phyloP scores from a whole-genome alignment of 352 stramenopile genomes.

The Phytopythium vexans region DNA sequence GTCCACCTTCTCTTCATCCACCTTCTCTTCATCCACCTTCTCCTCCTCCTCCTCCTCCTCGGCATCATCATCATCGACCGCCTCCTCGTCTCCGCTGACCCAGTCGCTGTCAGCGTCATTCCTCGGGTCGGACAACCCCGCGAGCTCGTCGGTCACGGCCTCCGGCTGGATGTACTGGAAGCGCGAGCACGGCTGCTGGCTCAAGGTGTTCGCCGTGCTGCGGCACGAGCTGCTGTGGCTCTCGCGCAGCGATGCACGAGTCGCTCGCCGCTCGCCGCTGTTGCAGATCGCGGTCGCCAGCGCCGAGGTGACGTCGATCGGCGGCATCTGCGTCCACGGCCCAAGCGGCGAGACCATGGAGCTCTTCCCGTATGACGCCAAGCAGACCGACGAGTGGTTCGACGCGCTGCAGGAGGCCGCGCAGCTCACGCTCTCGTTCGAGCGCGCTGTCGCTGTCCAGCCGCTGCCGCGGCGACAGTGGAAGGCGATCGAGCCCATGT shows the following conservation, averaged over 20 bases:
- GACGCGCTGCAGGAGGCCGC: conserved; percentile 66
- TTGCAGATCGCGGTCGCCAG: conserved; percentile 65
- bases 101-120: conserved; percentile 56
- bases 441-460: conserved; percentile 35
- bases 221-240: conserved; percentile 71
- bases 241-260: conserved; percentile 32
- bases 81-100: too few relatives aligned
- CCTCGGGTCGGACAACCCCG: conserved; percentile 33
- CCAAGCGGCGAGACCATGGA: conserved; percentile 69
- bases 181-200: conserved; percentile 56
- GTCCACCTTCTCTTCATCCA: conserved; percentile 22
- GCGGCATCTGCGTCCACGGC: conserved; percentile 43
- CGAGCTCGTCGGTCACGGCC: conserved; percentile 10
- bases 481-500: conserved; percentile 41
- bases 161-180: conserved; percentile 82
- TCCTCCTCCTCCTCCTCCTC: too few relatives aligned
- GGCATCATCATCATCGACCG: too few relatives aligned
- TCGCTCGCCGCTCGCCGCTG: conserved; percentile 33
- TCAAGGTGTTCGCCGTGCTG: conserved; percentile 73
- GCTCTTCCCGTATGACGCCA: conserved; percentile 65
- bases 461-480: conserved; percentile 15
- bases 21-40: too few relatives aligned
- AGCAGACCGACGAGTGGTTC: conserved; percentile 49
- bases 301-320: conserved; percentile 43
- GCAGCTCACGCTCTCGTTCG: conserved; percentile 41